These are phyloP conservation scores for Lactarius vividus DNA, from an alignment of 768 basidiomycete species.

Conservation along the genomic window DNA sequence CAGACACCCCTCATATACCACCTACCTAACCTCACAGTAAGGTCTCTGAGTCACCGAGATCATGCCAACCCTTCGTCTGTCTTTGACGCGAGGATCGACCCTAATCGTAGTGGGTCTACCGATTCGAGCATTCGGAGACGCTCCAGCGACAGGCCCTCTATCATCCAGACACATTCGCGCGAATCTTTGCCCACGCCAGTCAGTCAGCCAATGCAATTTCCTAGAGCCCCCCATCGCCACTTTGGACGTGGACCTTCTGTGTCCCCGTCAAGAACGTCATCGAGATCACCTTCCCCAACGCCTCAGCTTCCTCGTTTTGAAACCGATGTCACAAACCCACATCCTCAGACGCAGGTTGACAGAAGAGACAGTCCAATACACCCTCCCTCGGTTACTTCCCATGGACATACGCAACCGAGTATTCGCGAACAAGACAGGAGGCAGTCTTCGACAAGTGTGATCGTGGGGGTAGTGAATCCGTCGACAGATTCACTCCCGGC, in stretches of 20 bases:
- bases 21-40: background rate
- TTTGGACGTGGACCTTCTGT: constrained; percentile 2
- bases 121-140: constrained; percentile 11
- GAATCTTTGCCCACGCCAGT: background rate
- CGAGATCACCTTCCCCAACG: background rate
- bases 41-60: background rate
- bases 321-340: background rate
- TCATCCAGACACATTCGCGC: background rate
- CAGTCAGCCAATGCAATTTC: background rate
- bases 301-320: background rate
- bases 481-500: constrained; percentile 11
- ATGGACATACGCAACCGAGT: background rate
- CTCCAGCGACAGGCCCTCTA: constrained; percentile 9
- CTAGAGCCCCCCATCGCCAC: background rate
- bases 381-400: background rate
- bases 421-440: background rate
- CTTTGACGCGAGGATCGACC: background rate
- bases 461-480: background rate
- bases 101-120: constrained; percentile 2
- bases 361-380: background rate
- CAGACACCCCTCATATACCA: background rate
- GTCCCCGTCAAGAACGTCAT: background rate
- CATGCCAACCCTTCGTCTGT: background rate
- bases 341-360: background rate
- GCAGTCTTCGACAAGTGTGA: background rate